phyloP scores from a whole-genome alignment of 257 asterid species.

The Petunia secreta region DNA sequence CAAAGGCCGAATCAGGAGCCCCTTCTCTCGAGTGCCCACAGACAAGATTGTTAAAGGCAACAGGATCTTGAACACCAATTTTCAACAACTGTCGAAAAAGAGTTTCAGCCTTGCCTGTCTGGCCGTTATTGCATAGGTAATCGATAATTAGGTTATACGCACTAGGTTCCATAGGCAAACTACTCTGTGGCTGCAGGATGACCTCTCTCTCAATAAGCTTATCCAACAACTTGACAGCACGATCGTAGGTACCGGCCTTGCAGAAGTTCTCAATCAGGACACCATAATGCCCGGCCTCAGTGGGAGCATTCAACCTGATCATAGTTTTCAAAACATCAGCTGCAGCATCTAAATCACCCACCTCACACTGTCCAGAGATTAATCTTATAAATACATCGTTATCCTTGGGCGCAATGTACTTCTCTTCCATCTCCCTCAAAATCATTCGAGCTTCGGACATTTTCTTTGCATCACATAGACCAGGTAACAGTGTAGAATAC shows the following conservation, averaged over 20 bases:
- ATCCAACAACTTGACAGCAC: conserved; percentile 71
- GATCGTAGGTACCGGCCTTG: conserved; percentile 66
- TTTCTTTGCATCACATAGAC: conserved; percentile 76
- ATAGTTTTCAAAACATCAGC: conserved; percentile 76
- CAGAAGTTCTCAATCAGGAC: conserved; percentile 80
- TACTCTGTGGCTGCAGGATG: conserved; percentile 62
- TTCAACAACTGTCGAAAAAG: conserved; percentile 89
- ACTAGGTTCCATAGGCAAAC: conserved; percentile 70
- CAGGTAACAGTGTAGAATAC: conserved; percentile 78
- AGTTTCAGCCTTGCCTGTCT: conserved; percentile 78
- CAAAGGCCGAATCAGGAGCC: conserved; percentile 71
- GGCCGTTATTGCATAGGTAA: conserved; percentile 78
- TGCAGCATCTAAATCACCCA: conserved; percentile 78
- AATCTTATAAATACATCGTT: conserved; percentile 61
- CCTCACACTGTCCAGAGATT: conserved; percentile 72
- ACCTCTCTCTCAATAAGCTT: conserved; percentile 84
- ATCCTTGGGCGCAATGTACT: conserved; percentile 64
- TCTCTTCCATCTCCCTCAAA: conserved; percentile 81
- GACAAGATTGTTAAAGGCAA: conserved; percentile 64
- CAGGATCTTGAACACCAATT: conserved; percentile 78
- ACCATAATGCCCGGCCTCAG: conserved; percentile 95
- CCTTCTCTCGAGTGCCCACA: conserved; percentile 84
- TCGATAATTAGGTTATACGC: conserved; percentile 77
- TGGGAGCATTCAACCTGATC: conserved; percentile 76
- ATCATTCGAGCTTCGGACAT: conserved; percentile 68